These are phyloP conservation scores for Coprinopsis strossmayeri DNA, from an alignment of 768 basidiomycete species.

Conservation along the genomic window DNA sequence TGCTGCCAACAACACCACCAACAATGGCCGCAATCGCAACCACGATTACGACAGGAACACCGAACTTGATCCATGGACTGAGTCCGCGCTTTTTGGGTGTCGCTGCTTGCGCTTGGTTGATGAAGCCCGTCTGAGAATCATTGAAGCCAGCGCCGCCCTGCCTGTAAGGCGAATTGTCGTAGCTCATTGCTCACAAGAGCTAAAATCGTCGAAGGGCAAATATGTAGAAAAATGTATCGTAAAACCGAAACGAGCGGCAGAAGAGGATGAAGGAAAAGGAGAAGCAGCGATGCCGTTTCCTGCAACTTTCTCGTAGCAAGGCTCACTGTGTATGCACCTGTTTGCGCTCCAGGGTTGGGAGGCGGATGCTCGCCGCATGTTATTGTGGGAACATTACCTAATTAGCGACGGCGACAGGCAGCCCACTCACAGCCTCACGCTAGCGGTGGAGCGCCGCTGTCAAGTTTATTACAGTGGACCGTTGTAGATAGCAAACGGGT, in stretches of 20 bases:
- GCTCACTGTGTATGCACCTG: no score
- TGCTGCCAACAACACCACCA: slow-evolving; percentile 76
- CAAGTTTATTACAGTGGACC: no score
- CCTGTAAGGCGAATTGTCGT: slow-evolving; percentile 62
- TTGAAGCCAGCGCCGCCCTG: slow-evolving; percentile 11
- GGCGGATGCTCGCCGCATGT: no score
- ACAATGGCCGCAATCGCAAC: slow-evolving; percentile 63
- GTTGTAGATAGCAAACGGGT: no score
- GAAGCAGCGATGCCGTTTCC: neutral
- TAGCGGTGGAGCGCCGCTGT: no score
- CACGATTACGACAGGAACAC: slow-evolving; percentile 57
- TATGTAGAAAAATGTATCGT: neutral
- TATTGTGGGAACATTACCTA: no score
- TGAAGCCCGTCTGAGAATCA: slow-evolving; percentile 58
- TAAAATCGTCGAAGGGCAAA: no score
- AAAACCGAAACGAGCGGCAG: neutral
- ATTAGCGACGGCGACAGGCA: no score
- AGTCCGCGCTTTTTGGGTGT: slow-evolving; percentile 38
- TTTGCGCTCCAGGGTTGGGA: no score
- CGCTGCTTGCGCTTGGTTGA: slow-evolving; percentile 36
- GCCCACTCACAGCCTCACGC: no score
- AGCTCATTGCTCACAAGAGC: slow-evolving; percentile 3
- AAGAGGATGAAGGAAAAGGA: slow-evolving; percentile 1
- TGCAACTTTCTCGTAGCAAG: no score
- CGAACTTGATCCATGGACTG: slow-evolving; percentile 74